A percentile compares a stretch with the other conserved stretches of the same genome.
Evolutionary conservation across 768 basidiomycete genomes (phyloP).

Genomic region (Amanita rubescens): DNA sequence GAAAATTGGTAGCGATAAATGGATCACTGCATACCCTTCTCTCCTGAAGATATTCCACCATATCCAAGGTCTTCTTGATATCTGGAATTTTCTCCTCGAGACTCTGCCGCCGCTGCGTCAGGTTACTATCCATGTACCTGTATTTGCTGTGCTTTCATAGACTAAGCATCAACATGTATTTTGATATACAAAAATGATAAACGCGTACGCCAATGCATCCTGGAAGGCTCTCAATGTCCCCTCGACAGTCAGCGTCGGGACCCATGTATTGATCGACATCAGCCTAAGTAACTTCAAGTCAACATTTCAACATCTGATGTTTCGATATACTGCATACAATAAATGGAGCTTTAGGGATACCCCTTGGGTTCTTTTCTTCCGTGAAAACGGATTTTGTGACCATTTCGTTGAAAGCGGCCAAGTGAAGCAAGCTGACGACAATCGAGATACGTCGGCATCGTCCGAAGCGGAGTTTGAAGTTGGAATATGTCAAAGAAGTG

Average conservation of each 20-base stretch:
- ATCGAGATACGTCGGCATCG: slow-evolving; percentile 13
- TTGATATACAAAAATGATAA: slow-evolving; percentile 10
- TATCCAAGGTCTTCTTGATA: slow-evolving; percentile 83
- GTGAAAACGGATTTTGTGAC: slow-evolving; percentile 22
- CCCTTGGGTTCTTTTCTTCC: slow-evolving; percentile 71
- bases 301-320: not conserved
- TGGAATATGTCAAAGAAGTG: too few relatives aligned
- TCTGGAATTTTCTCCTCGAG: slow-evolving; percentile 96
- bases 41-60: slow-evolving; percentile 78
- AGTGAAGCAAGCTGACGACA: not conserved
- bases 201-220: slow-evolving; percentile 86
- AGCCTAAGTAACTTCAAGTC: slow-evolving; percentile 37
- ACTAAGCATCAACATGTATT: slow-evolving; percentile 16
- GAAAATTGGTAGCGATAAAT: slow-evolving; percentile 2
- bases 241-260: slow-evolving; percentile 71
- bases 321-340: slow-evolving; percentile 52
- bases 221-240: slow-evolving; percentile 73
- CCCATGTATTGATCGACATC: slow-evolving; percentile 86
- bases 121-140: slow-evolving; percentile 91
- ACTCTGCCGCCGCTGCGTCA: slow-evolving; percentile 67
- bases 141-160: slow-evolving; percentile 76
- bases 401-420: not conserved
- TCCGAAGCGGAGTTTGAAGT: slow-evolving; percentile 16
- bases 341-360: slow-evolving; percentile 94
- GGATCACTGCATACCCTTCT: slow-evolving; percentile 48